Conservation (phyloP, 352 stramenopile genomes). For the Phytophthora gonapodyides region DNA sequence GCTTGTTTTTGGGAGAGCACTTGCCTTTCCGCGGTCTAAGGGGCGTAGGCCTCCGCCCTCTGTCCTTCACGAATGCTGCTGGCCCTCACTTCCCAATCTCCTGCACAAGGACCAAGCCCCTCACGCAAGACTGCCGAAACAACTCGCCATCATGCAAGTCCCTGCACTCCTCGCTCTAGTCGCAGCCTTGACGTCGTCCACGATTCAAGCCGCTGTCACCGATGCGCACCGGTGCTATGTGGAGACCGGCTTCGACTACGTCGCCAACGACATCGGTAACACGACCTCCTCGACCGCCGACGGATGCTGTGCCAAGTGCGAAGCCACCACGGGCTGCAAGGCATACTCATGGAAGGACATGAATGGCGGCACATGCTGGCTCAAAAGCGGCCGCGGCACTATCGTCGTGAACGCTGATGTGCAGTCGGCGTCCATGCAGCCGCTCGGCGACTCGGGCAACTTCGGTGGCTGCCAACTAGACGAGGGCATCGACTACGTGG, state of each 20-base stretch:
- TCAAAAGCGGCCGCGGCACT: constrained; percentile 49
- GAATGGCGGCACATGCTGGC: constrained; percentile 60
- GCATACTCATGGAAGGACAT: constrained; percentile 49
- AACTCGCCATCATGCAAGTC: constrained; percentile 6
- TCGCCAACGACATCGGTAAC: constrained; percentile 34
- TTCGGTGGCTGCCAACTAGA: constrained; percentile 18
- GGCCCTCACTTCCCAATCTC: constrained; percentile 7
- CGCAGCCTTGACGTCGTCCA: not conserved
- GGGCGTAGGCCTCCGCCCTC: no score
- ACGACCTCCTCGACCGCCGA: constrained; percentile 11
- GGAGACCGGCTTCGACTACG: constrained; percentile 36
- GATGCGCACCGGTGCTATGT: constrained; percentile 24
- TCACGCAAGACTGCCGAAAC: not conserved
- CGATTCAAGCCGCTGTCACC: constrained; percentile 20
- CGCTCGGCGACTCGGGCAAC: not conserved
- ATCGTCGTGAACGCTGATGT: constrained; percentile 19
- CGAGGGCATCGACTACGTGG: constrained; percentile 27
- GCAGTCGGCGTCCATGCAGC: constrained; percentile 20
- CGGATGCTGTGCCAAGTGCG: constrained; percentile 28
- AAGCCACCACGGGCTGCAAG: constrained; percentile 27
- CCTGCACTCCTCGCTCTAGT: constrained; percentile 1
- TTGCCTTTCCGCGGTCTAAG: constrained; percentile 5
- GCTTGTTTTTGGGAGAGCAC: not conserved
- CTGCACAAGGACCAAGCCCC: not conserved
- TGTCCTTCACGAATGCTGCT: no score